These are phyloP conservation scores for Phytophthora syringae DNA, from an alignment of 352 stramenopile species.

Conservation along the genomic window DNA sequence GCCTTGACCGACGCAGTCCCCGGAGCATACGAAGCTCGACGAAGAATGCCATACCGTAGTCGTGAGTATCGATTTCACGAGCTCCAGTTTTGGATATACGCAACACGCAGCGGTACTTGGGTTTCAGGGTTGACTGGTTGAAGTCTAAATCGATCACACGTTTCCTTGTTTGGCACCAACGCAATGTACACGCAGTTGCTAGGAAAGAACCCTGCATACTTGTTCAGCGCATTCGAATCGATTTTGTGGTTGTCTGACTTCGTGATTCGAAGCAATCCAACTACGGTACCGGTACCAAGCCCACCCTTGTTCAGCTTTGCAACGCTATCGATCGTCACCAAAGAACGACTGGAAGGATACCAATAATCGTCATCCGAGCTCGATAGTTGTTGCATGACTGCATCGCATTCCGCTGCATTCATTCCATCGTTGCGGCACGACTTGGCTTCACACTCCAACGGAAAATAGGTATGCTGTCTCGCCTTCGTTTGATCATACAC, in stretches of 20 bases:
- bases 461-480: too few species aligned
- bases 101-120: slow-evolving; percentile 24
- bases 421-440: too few species aligned
- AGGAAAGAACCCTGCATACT: slow-evolving; percentile 19
- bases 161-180: slow-evolving; percentile 28
- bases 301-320: slow-evolving; percentile 21
- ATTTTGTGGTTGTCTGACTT: slow-evolving; percentile 26
- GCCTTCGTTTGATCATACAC: slow-evolving; percentile 15
- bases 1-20: too few species aligned
- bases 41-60: too few species aligned
- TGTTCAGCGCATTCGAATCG: slow-evolving; percentile 21
- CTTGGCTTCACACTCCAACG: too few species aligned
- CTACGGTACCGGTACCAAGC: neutral
- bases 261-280: slow-evolving; percentile 29
- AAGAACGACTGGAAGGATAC: slow-evolving; percentile 17
- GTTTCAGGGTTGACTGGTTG: slow-evolving; percentile 22
- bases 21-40: too few species aligned
- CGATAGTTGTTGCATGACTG: slow-evolving; percentile 16
- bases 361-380: slow-evolving; percentile 19
- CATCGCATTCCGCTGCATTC: slow-evolving; percentile 24
- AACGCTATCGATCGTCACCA: slow-evolving; percentile 26
- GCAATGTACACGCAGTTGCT: slow-evolving; percentile 9
- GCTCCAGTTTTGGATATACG: slow-evolving; percentile 17
- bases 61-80: too few species aligned
- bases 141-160: slow-evolving; percentile 17